phyloP scores from a whole-genome alignment of 169 alveolate species.

The Cyclospora cayetanensis region DNA sequence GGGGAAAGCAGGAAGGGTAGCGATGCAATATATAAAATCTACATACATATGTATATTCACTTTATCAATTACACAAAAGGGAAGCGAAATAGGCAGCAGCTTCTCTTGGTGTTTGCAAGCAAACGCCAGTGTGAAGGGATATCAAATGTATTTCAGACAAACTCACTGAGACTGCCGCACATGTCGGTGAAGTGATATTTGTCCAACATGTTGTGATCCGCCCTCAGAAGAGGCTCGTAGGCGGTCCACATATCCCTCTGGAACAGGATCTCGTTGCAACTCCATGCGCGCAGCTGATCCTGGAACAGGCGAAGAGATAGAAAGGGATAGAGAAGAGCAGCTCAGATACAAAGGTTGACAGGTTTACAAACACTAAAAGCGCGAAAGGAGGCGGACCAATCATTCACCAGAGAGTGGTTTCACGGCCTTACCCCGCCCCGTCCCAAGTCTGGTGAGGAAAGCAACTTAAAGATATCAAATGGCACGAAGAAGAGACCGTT shows the following conservation, averaged over 20 bases:
- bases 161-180: constrained; percentile 20
- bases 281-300: constrained; percentile 65
- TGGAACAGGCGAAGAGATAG: not conserved
- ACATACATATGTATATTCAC: not conserved
- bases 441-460: too few species aligned
- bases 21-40: not conserved
- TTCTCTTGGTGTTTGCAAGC: not conserved
- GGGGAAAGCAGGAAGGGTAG: too few species aligned
- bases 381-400: too few species aligned
- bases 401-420: too few species aligned
- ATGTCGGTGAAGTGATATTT: not conserved
- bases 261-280: constrained; percentile 57
- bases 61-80: not conserved
- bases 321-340: too few species aligned
- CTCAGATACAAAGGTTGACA: too few species aligned
- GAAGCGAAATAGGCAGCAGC: not conserved
- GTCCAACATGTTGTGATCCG: constrained; percentile 60
- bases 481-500: too few species aligned
- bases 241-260: constrained; percentile 64
- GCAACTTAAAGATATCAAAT: too few species aligned
- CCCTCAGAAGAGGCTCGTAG: constrained; percentile 63
- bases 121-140: not conserved
- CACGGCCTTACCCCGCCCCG: too few species aligned
- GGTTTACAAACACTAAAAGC: too few species aligned
- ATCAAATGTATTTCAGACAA: not conserved